phyloP scores from a whole-genome alignment of 306 rosid species.

The Cyamopsis tetragonoloba region DNA sequence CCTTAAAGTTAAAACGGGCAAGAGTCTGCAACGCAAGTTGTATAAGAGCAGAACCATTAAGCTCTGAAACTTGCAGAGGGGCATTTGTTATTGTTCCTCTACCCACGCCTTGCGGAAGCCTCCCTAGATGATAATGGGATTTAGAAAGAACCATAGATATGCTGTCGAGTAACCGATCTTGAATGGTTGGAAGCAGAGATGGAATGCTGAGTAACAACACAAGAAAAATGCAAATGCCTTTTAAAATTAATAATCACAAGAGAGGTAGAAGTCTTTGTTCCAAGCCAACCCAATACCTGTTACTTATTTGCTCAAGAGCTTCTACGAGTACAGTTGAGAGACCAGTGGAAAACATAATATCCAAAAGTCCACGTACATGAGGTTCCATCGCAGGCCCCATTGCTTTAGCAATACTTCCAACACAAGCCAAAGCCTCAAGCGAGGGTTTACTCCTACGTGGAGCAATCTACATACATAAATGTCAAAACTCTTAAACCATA shows the following conservation, averaged over 20 bases:
- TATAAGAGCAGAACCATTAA: conserved; percentile 66
- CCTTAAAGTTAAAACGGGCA: conserved; percentile 93
- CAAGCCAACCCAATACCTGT: conserved; percentile 43
- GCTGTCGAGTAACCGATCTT: conserved; percentile 86
- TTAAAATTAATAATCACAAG: conserved; percentile 6
- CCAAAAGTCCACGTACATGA: conserved; percentile 85
- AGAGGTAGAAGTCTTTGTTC: conserved; percentile 9
- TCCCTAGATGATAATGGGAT: conserved; percentile 69
- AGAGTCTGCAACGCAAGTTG: conserved; percentile 97
- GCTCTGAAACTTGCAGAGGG: conserved; percentile 74
- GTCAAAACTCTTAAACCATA: conserved; percentile 25
- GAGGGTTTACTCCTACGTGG: conserved; percentile 96
- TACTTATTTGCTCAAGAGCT: conserved; percentile 79
- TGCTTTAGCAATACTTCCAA: conserved; percentile 96
- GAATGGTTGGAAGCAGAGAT: conserved; percentile 82
- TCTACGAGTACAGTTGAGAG: conserved; percentile 88
- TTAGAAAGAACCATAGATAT: conserved; percentile 88
- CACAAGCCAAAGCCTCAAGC: conserved; percentile 97
- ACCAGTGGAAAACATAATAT: conserved; percentile 89
- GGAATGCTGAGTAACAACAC: conserved; percentile 62
- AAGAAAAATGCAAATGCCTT: conserved; percentile 2
- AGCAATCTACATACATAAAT: conserved; percentile 70
- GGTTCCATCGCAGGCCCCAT: conserved; percentile 91
- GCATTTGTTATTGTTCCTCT: conserved; percentile 54
- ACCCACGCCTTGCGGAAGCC: conserved; percentile 47